Conservation (phyloP, 1,139 yeast genomes). For the Suhomyces maxii region DNA sequence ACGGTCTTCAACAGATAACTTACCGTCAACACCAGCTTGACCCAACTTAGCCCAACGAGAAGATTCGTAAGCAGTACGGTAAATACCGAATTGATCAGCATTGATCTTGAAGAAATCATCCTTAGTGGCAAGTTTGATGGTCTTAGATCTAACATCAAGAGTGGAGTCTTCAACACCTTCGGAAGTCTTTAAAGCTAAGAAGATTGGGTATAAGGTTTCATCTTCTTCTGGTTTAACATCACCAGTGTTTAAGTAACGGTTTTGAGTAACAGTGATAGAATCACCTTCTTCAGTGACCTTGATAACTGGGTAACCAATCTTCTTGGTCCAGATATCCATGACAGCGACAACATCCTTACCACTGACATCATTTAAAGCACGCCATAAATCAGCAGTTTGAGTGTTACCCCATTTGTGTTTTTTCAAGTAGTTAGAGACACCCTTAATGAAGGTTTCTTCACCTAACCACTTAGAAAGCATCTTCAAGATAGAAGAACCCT, state of each 20-base stretch:
- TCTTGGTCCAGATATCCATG: conserved; percentile 29
- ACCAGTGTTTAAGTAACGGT: conserved; percentile 57
- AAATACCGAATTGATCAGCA: conserved; percentile 81
- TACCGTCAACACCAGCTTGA: conserved; percentile 62
- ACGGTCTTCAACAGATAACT: conserved; percentile 78
- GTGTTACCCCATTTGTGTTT: conserved; percentile 29
- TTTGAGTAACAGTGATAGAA: conserved; percentile 45
- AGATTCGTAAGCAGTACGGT: conserved; percentile 74
- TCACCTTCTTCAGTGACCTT: conserved; percentile 19
- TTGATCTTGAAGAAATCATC: conserved; percentile 67
- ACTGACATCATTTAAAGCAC: conserved; percentile 22
- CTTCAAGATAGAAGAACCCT: conserved; percentile 29
- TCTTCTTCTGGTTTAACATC: conserved; percentile 51
- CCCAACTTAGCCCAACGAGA: conserved; percentile 77
- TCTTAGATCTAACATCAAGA: conserved; percentile 54
- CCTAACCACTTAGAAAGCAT: conserved; percentile 31
- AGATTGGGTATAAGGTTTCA: conserved; percentile 73
- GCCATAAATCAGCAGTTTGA: conserved; percentile 28
- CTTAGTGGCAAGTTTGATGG: conserved; percentile 39
- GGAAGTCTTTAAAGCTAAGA: conserved; percentile 72
- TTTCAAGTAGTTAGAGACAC: conserved; percentile 29
- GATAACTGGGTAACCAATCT: conserved; percentile 29
- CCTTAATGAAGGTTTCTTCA: conserved; percentile 25
- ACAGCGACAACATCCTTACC: conserved; percentile 25
- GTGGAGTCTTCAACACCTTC: conserved; percentile 56